Percentiles rank a stretch among this genome's conserved stretches.
These are phyloP conservation scores for Aspergillus hancockii DNA, from an alignment of 495 filamentous ascomycete genomes.

Conservation along the genomic window DNA sequence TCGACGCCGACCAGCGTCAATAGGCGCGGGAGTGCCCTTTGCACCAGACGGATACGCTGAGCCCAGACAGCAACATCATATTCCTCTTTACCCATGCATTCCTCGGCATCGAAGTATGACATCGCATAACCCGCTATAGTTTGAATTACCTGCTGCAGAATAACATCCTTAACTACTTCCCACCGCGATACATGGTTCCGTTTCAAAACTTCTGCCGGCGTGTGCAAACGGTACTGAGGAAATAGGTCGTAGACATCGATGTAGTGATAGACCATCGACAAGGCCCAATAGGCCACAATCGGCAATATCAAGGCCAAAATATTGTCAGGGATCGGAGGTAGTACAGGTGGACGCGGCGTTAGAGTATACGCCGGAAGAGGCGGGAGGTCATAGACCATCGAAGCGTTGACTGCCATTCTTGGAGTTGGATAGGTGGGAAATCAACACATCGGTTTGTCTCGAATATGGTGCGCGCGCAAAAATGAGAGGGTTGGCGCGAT, in stretches of 20 bases:
- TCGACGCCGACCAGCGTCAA: constrained; percentile 48
- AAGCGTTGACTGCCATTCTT: constrained; percentile 44
- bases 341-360: constrained; percentile 63
- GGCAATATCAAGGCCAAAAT: constrained; percentile 72
- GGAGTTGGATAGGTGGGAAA: neutral
- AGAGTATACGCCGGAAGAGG: constrained; percentile 76
- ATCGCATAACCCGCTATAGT: constrained; percentile 63
- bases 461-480: neutral
- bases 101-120: constrained; percentile 61
- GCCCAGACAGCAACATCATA: constrained; percentile 86
- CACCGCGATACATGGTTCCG: constrained; percentile 81
- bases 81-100: constrained; percentile 70
- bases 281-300: constrained; percentile 83
- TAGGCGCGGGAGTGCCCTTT: constrained; percentile 64
- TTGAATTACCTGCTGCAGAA: constrained; percentile 88
- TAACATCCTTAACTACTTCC: constrained; percentile 83
- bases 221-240: constrained; percentile 86
- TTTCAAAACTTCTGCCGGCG: constrained; percentile 81
- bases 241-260: constrained; percentile 82
- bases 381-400: constrained; percentile 58
- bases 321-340: constrained; percentile 79
- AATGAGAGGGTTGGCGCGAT: neutral
- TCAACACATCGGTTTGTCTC: constrained; percentile 17
- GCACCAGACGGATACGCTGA: constrained; percentile 67
- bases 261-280: constrained; percentile 85